Percentiles rank a stretch among this genome's conserved stretches.
Conservation (phyloP, 768 basidiomycete species). For the Rhodotorula paludigena region DNA sequence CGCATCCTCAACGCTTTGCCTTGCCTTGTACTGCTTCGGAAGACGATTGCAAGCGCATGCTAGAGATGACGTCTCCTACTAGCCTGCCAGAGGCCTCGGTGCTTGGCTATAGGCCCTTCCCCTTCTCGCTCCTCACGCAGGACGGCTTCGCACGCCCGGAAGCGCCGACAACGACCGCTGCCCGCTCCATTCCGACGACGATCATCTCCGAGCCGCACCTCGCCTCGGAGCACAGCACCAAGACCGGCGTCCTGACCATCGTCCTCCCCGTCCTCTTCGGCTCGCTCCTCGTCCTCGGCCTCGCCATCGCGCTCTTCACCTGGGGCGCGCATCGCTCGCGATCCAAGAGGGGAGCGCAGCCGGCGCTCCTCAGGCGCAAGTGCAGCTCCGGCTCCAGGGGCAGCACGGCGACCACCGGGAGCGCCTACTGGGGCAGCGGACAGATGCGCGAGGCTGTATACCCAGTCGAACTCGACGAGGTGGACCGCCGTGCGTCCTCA, state of each 20-base stretch:
- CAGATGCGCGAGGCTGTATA: too few species aligned
- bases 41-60: too few species aligned
- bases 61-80: not conserved
- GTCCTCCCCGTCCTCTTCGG: conserved; percentile 2
- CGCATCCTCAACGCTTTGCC: too few species aligned
- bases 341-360: not conserved
- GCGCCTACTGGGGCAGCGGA: not conserved
- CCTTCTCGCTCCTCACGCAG: too few species aligned
- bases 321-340: not conserved
- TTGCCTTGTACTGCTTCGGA: too few species aligned
- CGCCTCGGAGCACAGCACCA: not conserved
- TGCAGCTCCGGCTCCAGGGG: too few species aligned
- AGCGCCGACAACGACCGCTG: not conserved
- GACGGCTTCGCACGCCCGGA: too few species aligned
- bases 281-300: not conserved
- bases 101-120: too few species aligned
- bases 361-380: not conserved
- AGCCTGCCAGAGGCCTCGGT: too few species aligned
- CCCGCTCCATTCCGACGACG: not conserved
- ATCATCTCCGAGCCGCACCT: not conserved
- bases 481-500: not conserved
- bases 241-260: not conserved
- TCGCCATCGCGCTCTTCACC: not conserved
- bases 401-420: not conserved
- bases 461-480: not conserved